Evolutionary conservation across 352 stramenopile species (phyloP).

Genomic region (Globisporangium okanoganense): DNA sequence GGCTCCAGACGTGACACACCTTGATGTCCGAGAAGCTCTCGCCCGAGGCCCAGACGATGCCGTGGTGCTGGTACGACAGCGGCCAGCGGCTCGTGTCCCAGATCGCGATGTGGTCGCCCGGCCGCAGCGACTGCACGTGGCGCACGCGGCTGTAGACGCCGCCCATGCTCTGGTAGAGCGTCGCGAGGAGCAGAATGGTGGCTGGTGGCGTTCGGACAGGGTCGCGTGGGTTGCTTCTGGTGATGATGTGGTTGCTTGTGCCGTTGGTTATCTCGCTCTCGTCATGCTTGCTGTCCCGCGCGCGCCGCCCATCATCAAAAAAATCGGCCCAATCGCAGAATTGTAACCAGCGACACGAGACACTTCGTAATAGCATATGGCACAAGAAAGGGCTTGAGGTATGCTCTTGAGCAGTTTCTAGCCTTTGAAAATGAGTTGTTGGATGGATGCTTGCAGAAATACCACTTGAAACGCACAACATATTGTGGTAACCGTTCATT

Average conservation of each 20-base stretch:
- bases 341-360: constrained; percentile 6
- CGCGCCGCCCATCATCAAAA: not conserved
- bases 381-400: not conserved
- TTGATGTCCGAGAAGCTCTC: constrained; percentile 54
- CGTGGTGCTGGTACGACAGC: constrained; percentile 84
- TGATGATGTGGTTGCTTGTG: too few relatives aligned
- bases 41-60: constrained; percentile 81
- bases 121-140: constrained; percentile 67
- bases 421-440: not conserved
- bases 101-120: constrained; percentile 81
- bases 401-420: not conserved
- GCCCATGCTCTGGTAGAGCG: constrained; percentile 35
- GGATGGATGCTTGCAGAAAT: too few relatives aligned
- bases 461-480: too few relatives aligned
- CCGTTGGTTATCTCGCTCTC: not conserved
- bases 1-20: constrained; percentile 85
- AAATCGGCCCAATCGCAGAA: constrained; percentile 1
- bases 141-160: constrained; percentile 78
- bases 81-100: constrained; percentile 86
- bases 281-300: not conserved
- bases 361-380: not conserved
- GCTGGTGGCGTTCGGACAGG: not conserved
- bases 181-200: constrained; percentile 15
- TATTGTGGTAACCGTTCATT: too few relatives aligned
- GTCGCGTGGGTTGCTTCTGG: not conserved